Evolutionary conservation across 2,329 filamentous ascomycete genomes (phyloP).

Genomic region (Colletotrichum siamense): DNA sequence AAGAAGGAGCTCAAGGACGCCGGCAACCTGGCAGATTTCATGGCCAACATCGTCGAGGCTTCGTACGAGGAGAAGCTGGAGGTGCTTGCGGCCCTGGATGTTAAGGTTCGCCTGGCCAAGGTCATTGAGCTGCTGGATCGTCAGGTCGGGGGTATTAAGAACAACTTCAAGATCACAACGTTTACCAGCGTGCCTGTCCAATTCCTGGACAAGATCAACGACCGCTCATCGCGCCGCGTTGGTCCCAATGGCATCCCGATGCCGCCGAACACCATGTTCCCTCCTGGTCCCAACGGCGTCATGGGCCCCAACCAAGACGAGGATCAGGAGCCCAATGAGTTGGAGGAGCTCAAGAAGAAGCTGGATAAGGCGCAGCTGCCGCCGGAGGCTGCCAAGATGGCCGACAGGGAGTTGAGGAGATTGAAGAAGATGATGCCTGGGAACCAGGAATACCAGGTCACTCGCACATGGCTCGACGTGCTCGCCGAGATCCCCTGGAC

Average conservation of each 20-base stretch:
- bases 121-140: slow-evolving; percentile 85
- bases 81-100: slow-evolving; percentile 80
- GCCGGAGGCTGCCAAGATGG: slow-evolving; percentile 87
- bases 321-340: slow-evolving; percentile 85
- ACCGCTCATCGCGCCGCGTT: slow-evolving; percentile 24
- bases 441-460: slow-evolving; percentile 95
- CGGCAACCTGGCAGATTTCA: slow-evolving; percentile 90
- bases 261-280: slow-evolving; percentile 23
- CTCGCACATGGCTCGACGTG: slow-evolving; percentile 91
- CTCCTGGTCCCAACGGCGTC: slow-evolving; percentile 27
- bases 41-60: slow-evolving; percentile 90
- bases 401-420: slow-evolving; percentile 84
- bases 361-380: slow-evolving; percentile 82
- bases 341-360: slow-evolving; percentile 90
- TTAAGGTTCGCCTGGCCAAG: slow-evolving; percentile 78
- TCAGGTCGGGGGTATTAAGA: slow-evolving; percentile 84
- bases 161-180: slow-evolving; percentile 84
- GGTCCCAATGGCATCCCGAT: slow-evolving; percentile 20
- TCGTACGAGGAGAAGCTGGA: slow-evolving; percentile 91
- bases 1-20: slow-evolving; percentile 84
- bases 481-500: slow-evolving; percentile 94
- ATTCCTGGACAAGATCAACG: slow-evolving; percentile 59
- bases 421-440: slow-evolving; percentile 95
- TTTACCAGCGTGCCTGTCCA: slow-evolving; percentile 72
- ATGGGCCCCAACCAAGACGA: slow-evolving; percentile 58